phyloP scores from a whole-genome alignment of 2,329 filamentous ascomycete genomes.

The Nothopassalora personata region DNA sequence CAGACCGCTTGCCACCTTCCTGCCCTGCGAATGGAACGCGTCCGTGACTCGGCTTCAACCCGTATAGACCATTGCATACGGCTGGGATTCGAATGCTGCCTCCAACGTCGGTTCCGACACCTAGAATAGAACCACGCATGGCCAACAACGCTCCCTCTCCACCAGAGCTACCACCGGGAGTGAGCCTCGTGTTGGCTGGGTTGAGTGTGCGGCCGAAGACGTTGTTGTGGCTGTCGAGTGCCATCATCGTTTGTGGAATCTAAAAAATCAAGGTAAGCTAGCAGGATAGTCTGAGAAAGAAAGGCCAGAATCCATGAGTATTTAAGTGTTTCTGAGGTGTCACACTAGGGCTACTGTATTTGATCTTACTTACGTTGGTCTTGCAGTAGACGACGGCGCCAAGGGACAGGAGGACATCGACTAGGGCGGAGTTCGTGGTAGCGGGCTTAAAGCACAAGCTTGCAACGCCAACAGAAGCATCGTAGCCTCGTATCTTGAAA shows the following conservation, averaged over 20 bases:
- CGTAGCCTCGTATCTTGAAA: slow-evolving; percentile 34
- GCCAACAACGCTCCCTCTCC: slow-evolving; percentile 50
- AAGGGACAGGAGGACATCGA: slow-evolving; percentile 41
- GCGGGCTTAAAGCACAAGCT: slow-evolving; percentile 43
- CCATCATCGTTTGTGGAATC: slow-evolving; percentile 50
- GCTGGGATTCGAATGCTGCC: slow-evolving; percentile 50
- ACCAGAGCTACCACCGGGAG: slow-evolving; percentile 49
- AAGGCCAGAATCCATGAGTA: no score
- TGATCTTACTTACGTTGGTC: slow-evolving; percentile 37
- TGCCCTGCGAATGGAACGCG: slow-evolving; percentile 51
- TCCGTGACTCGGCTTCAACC: slow-evolving; percentile 42
- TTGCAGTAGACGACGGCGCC: slow-evolving; percentile 49
- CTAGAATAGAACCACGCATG: slow-evolving; percentile 45
- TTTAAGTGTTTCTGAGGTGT: no score
- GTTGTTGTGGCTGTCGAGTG: slow-evolving; percentile 50
- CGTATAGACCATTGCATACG: slow-evolving; percentile 47
- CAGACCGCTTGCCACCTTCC: slow-evolving; percentile 43
- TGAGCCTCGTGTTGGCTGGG: slow-evolving; percentile 44
- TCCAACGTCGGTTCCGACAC: slow-evolving; percentile 49
- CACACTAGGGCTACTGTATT: no score
- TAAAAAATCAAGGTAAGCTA: no score
- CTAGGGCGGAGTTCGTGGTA: slow-evolving; percentile 48
- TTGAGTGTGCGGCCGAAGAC: slow-evolving; percentile 47
- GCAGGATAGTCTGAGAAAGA: no score
- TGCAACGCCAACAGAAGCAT: slow-evolving; percentile 39